Percentiles rank a stretch among this genome's conserved stretches.
Conservation (phyloP, 2,329 filamentous ascomycete species). For the Xylariaceae sp. region DNA sequence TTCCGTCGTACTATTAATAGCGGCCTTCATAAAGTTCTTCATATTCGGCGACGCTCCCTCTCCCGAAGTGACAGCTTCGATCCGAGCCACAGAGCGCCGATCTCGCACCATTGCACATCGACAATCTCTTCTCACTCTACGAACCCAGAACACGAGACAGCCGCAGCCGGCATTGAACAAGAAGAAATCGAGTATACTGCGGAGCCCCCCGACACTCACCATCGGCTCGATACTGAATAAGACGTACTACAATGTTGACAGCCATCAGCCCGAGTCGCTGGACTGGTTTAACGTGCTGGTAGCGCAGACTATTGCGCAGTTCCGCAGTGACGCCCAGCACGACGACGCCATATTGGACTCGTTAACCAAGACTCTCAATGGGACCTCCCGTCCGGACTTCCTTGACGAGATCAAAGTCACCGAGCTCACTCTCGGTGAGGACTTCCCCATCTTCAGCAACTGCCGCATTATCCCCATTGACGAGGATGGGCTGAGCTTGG, state of each 20-base stretch:
- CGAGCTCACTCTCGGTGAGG: slow-evolving; percentile 91
- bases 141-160: slow-evolving; percentile 48
- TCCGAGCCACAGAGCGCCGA: slow-evolving; percentile 75
- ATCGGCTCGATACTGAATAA: slow-evolving; percentile 95
- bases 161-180: slow-evolving; percentile 57
- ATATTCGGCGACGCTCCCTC: slow-evolving; percentile 95
- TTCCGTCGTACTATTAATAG: slow-evolving; percentile 87
- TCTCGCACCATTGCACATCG: slow-evolving; percentile 78
- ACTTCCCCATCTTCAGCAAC: slow-evolving; percentile 99
- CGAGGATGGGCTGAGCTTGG: slow-evolving; percentile 71
- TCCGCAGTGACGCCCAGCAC: slow-evolving; percentile 88
- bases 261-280: slow-evolving; percentile 92
- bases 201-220: slow-evolving; percentile 76
- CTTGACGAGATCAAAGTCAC: slow-evolving; percentile 93
- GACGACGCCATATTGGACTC: slow-evolving; percentile 89
- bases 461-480: slow-evolving; percentile 92
- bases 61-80: slow-evolving; percentile 77
- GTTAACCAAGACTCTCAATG: slow-evolving; percentile 84
- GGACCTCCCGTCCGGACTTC: slow-evolving; percentile 85
- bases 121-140: slow-evolving; percentile 71
- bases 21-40: slow-evolving; percentile 99
- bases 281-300: slow-evolving; percentile 99
- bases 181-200: slow-evolving; percentile 75
- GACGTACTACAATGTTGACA: slow-evolving; percentile 96
- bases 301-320: slow-evolving; percentile 94